Conservation (phyloP, 116 monocot genomes). For the Posidonia oceanica region DNA sequence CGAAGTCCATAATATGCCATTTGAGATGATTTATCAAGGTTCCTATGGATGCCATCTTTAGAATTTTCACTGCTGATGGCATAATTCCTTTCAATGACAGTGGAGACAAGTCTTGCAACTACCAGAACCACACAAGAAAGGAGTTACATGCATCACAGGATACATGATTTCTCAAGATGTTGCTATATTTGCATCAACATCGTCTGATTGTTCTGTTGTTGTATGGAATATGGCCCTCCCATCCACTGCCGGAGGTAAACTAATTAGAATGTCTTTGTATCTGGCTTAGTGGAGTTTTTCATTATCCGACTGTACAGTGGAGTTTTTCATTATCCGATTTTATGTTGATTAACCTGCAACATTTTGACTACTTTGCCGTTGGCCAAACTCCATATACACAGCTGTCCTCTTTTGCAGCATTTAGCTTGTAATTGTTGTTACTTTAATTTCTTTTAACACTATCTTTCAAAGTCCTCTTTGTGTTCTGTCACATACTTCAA, state of each 20-base stretch:
- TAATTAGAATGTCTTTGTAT: neutral
- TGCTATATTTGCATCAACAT: conserved; percentile 78
- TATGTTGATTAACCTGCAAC: too few relatives aligned
- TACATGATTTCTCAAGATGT: conserved; percentile 47
- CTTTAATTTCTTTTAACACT: too few relatives aligned
- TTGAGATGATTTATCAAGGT: neutral
- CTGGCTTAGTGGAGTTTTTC: too few relatives aligned
- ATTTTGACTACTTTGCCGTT: too few relatives aligned
- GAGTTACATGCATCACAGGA: conserved; percentile 77
- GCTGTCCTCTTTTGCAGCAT: too few relatives aligned
- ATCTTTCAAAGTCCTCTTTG: too few relatives aligned
- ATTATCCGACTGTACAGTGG: too few relatives aligned
- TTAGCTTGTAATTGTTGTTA: too few relatives aligned
- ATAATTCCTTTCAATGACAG: conserved; percentile 28
- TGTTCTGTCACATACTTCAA: too few relatives aligned
- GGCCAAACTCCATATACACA: too few relatives aligned
- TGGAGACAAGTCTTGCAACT: conserved; percentile 60
- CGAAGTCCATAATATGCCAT: neutral
- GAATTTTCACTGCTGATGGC: neutral
- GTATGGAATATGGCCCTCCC: conserved; percentile 57
- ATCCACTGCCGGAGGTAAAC: conserved; percentile 28
- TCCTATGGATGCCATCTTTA: neutral
- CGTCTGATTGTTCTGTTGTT: conserved; percentile 72
- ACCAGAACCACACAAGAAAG: conserved; percentile 73
- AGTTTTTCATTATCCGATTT: too few relatives aligned